Evolutionary conservation across 306 rosid genomes (phyloP).

Genomic region (Sindora glabra): DNA sequence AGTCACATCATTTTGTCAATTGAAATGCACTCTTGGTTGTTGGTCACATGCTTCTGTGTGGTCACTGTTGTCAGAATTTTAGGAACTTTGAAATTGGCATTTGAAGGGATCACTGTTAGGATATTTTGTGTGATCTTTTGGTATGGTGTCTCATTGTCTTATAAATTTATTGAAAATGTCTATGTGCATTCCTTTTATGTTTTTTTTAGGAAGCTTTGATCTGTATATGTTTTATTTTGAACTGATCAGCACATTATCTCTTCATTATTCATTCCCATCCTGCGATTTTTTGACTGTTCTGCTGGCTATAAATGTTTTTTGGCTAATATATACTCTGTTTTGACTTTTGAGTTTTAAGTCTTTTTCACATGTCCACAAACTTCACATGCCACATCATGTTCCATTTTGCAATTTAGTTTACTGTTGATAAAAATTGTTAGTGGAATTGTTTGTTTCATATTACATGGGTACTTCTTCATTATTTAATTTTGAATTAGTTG

Average conservation of each 20-base stretch:
- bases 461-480: not conserved
- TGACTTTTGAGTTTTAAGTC: not conserved
- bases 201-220: not conserved
- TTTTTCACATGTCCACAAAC: not conserved
- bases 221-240: not conserved
- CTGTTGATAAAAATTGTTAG: not conserved
- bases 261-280: not conserved
- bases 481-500: not conserved
- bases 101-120: not conserved
- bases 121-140: not conserved
- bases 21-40: not conserved
- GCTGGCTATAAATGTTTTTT: not conserved
- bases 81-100: no score
- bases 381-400: not conserved
- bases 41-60: not conserved
- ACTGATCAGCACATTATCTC: not conserved
- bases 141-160: not conserved
- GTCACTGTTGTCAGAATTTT: not conserved
- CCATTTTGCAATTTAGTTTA: no score
- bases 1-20: not conserved
- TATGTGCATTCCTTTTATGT: not conserved
- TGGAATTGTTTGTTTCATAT: not conserved
- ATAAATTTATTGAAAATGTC: slow-evolving; percentile 5
- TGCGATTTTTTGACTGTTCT: not conserved
- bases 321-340: not conserved